Percentiles rank a stretch among this genome's conserved stretches.
Conservation (phyloP, 139 green algal species). For the Chlorella sp. region DNA sequence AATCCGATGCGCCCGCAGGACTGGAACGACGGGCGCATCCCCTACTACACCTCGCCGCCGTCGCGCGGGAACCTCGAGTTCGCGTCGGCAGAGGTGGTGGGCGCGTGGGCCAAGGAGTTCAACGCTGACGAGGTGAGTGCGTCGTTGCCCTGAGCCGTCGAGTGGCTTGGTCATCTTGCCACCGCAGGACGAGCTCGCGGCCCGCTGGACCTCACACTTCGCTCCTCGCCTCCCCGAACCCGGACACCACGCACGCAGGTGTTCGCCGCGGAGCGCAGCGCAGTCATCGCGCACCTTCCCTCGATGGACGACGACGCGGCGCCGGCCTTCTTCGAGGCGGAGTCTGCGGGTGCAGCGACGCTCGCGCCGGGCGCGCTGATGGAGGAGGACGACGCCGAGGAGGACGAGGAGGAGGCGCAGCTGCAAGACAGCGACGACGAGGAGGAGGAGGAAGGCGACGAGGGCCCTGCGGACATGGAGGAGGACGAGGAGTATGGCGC, state of each 20-base stretch:
- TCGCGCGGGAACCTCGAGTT: conserved; percentile 42
- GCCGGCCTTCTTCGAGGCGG: conserved; percentile 48
- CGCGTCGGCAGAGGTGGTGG: conserved; percentile 56
- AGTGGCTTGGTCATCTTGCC: too few relatives aligned
- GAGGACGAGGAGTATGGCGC: neutral
- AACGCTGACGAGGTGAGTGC: conserved; percentile 39
- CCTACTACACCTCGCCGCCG: conserved; percentile 85
- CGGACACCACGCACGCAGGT: too few relatives aligned
- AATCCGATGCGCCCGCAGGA: conserved; percentile 45
- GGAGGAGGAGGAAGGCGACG: neutral
- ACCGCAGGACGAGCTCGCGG: too few relatives aligned
- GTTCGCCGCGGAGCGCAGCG: conserved; percentile 58
- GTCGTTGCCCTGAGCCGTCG: too few relatives aligned
- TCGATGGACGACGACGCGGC: conserved; percentile 35
- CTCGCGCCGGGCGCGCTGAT: conserved; percentile 12
- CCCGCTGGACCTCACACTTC: too few relatives aligned
- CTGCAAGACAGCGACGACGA: neutral
- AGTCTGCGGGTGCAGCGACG: conserved; percentile 8
- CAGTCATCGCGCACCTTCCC: conserved; percentile 68
- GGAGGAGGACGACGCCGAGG: conserved; percentile 9
- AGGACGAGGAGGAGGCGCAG: neutral
- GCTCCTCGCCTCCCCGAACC: too few relatives aligned
- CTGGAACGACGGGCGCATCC: conserved; percentile 91
- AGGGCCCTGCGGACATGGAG: neutral
- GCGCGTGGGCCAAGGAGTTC: conserved; percentile 68